A percentile compares a stretch with the other conserved stretches of the same genome.
Evolutionary conservation across 2,329 filamentous ascomycete genomes (phyloP).

Genomic region (Hypoxylon sp.): DNA sequence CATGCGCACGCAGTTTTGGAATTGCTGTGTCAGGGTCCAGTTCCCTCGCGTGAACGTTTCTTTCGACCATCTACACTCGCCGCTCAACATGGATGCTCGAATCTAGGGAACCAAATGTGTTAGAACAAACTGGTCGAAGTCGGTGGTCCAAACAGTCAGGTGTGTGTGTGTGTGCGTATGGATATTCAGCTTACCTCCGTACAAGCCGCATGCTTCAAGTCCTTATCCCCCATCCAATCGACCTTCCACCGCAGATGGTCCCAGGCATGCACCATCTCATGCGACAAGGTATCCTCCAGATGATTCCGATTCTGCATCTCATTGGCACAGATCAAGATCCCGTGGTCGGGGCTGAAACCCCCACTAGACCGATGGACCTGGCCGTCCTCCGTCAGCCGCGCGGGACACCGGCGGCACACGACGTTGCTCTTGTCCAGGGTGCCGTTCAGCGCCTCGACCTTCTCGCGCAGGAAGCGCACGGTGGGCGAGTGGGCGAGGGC

Average conservation of each 20-base stretch:
- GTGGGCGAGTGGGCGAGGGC: slow-evolving; percentile 85
- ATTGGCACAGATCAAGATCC: slow-evolving; percentile 93
- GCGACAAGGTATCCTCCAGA: slow-evolving; percentile 90
- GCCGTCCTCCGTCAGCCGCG: slow-evolving; percentile 63
- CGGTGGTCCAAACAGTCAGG: background rate
- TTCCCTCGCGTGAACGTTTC: slow-evolving; percentile 88
- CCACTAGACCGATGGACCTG: slow-evolving; percentile 73
- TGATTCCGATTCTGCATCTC: slow-evolving; percentile 82
- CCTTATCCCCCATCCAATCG: slow-evolving; percentile 74
- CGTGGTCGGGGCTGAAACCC: slow-evolving; percentile 86
- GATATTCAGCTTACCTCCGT: slow-evolving; percentile 72
- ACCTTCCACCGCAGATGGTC: slow-evolving; percentile 93
- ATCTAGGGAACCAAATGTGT: slow-evolving; percentile 64
- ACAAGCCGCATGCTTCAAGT: slow-evolving; percentile 90
- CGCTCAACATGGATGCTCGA: slow-evolving; percentile 88
- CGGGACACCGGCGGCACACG: slow-evolving; percentile 79
- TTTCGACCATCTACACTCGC: slow-evolving; percentile 89
- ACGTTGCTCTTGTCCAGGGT: slow-evolving; percentile 78
- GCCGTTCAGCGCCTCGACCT: slow-evolving; percentile 81
- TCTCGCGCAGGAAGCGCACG: slow-evolving; percentile 85
- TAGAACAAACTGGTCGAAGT: background rate
- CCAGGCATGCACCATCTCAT: slow-evolving; percentile 98
- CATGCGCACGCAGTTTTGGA: slow-evolving; percentile 88
- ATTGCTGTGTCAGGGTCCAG: slow-evolving; percentile 88
- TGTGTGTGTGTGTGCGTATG: background rate